phyloP scores from a whole-genome alignment of 164 flowering plant species.

The Tinospora cordifolia region DNA sequence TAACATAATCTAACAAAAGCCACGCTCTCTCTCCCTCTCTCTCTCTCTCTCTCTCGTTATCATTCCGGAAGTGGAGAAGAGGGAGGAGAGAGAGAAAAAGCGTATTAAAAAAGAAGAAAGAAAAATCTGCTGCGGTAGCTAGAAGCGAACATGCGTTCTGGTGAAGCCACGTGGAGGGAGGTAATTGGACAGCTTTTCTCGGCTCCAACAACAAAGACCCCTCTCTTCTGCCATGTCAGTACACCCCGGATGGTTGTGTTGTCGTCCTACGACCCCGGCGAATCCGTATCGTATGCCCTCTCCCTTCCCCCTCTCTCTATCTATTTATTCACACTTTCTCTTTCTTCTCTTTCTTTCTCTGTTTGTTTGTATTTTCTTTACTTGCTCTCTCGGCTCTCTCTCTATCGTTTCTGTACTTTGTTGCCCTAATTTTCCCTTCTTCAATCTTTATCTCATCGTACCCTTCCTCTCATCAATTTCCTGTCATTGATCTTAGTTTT shows the following conservation, averaged over 20 bases:
- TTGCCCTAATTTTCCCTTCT: slow-evolving; percentile 12
- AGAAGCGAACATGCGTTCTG: slow-evolving; percentile 5
- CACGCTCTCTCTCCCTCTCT: too few relatives aligned
- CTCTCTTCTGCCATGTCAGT: slow-evolving; percentile 57
- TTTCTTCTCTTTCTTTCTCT: slow-evolving; percentile 14
- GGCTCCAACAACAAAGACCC: slow-evolving; percentile 22
- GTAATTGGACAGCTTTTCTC: slow-evolving; percentile 25
- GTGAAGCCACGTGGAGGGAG: slow-evolving; percentile 33
- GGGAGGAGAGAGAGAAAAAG: not conserved
- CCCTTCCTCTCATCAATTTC: too few relatives aligned
- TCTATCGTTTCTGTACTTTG: slow-evolving; percentile 7
- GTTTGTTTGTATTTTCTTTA: slow-evolving; percentile 17
- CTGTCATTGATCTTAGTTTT: not conserved
- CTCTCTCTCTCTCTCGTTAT: too few relatives aligned
- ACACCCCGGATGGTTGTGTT: slow-evolving; percentile 28
- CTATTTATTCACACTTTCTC: slow-evolving; percentile 19
- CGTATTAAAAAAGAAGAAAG: not conserved
- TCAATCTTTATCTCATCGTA: not conserved
- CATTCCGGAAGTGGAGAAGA: too few relatives aligned
- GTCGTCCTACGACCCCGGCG: slow-evolving; percentile 62
- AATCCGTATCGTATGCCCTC: slow-evolving; percentile 50
- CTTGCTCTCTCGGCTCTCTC: slow-evolving; percentile 12
- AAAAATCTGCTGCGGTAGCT: slow-evolving; percentile 8
- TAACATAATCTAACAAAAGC: too few relatives aligned
- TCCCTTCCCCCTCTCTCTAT: slow-evolving; percentile 26